phyloP scores from a whole-genome alignment of 257 asterid genomes.

The Avicennia marina region DNA sequence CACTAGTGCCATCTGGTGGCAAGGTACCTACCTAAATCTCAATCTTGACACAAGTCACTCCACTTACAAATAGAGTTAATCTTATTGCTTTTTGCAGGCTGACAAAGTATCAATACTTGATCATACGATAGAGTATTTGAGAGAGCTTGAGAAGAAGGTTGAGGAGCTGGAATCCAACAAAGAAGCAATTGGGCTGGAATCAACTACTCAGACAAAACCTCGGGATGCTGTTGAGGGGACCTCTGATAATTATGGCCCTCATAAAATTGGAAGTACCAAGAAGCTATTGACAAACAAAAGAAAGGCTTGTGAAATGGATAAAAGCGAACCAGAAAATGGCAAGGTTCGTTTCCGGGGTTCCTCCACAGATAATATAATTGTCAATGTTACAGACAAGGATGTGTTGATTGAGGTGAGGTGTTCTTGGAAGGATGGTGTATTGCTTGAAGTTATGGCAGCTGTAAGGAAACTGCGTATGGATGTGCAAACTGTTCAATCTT shows the following conservation, averaged over 20 bases:
- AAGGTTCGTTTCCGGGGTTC: slow-evolving; percentile 25
- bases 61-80: neutral
- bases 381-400: slow-evolving; percentile 44
- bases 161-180: slow-evolving; percentile 52
- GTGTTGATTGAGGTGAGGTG: slow-evolving; percentile 58
- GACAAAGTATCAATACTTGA: slow-evolving; percentile 85
- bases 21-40: slow-evolving; percentile 46
- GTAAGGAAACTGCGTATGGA: slow-evolving; percentile 53
- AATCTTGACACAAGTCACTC: slow-evolving; percentile 1
- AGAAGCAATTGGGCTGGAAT: slow-evolving; percentile 34
- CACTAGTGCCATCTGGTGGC: slow-evolving; percentile 75
- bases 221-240: slow-evolving; percentile 59
- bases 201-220: slow-evolving; percentile 31
- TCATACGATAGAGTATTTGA: slow-evolving; percentile 73
- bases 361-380: slow-evolving; percentile 36
- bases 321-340: slow-evolving; percentile 24
- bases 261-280: slow-evolving; percentile 25
- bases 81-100: slow-evolving; percentile 42
- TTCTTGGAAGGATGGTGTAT: slow-evolving; percentile 49
- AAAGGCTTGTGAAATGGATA: slow-evolving; percentile 49
- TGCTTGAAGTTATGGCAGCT: slow-evolving; percentile 58
- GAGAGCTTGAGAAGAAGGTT: slow-evolving; percentile 61
- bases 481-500: slow-evolving; percentile 58
- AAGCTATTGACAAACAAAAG: slow-evolving; percentile 46
- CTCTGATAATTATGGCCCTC: slow-evolving; percentile 54